Base-by-base conservation (phyloP, 192 early-diverging fungal genomes). In the Coemansia sp. region DNA sequence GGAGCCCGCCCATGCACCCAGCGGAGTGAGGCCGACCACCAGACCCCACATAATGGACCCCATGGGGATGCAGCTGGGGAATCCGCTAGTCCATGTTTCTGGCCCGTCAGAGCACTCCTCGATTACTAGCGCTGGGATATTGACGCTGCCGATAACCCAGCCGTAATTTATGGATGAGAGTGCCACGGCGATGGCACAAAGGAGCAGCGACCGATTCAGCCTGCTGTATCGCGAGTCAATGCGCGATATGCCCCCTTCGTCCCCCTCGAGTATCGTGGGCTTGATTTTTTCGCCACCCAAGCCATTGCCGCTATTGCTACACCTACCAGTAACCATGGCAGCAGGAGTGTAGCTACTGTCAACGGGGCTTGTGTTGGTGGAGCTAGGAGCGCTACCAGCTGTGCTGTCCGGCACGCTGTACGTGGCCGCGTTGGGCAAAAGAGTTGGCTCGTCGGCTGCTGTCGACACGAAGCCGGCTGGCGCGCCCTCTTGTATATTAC, bases 1-100 rank as follows among this genome's bases (percentile, higher is more conserved):
- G 1, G 93, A 90, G 23, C 93, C 94, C 2, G 90, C 48, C 45
- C 94, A 82, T 1, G 88, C 94, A 36, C 94, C 94, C 13, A 91
- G 78, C 5, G 84, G 86, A 11, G 78, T 67, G 83, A 78, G 65
- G 73, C 87, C 64, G 84, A 86, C 50, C 73, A 88, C 45, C 78
- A 81, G 37, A 73, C 80, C 39, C 88, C 87, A 82, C 71, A 93
- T 71, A 2, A 70, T 75, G 59, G 78, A 81, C 8, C 76, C 75
- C 91, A 93, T 93, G 26, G 86, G 86, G 35, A 93, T 84, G 53
- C 91, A 93, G 55, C 74, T 67, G 6, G 88, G 88, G 6, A 93
- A 75, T 7, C 78, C 78, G 50, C 53, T 59, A 4, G 42, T 72
- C 74, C 74, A 82, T 5, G 70, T 70, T 51, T 66, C 64, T 11